These are phyloP conservation scores for Gonium pectorale DNA, from an alignment of 139 green algal genomes.

Conservation along the genomic window DNA sequence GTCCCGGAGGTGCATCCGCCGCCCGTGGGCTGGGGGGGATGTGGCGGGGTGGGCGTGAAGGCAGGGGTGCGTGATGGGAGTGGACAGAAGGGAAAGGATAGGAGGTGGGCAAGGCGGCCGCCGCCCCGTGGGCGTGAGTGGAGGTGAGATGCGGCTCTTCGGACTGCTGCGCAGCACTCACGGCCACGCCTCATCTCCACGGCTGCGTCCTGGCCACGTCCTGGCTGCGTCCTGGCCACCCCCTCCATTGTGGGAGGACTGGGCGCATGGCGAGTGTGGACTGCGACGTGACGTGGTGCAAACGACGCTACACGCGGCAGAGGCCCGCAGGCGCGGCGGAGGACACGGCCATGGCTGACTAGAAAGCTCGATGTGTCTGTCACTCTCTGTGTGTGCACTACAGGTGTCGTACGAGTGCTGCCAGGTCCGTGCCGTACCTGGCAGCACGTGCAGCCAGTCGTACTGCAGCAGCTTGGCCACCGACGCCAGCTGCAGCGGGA, in stretches of 20 bases:
- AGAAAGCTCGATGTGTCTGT: background rate
- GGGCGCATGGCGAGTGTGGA: background rate
- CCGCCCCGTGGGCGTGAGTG: background rate
- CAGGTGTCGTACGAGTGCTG: too few species aligned
- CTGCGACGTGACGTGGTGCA: background rate
- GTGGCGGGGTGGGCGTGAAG: background rate
- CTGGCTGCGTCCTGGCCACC: too few species aligned
- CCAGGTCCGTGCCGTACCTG: slow-evolving; percentile 54
- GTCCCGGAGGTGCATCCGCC: slow-evolving; percentile 45
- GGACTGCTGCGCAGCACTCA: background rate
- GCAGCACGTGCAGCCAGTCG: slow-evolving; percentile 80
- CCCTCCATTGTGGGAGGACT: too few species aligned
- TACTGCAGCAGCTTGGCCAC: slow-evolving; percentile 66
- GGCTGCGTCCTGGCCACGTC: too few species aligned
- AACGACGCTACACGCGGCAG: background rate
- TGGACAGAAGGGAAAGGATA: background rate
- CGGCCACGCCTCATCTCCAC: too few species aligned
- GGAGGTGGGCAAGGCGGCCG: background rate
- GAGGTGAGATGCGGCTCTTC: background rate
- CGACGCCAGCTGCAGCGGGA: slow-evolving; percentile 70
- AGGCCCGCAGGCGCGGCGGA: background rate
- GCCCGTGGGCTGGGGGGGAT: slow-evolving; percentile 38
- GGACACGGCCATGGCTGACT: background rate
- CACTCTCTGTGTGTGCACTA: background rate
- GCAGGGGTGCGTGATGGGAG: background rate